A percentile compares a stretch with the other conserved stretches of the same genome.
Evolutionary conservation across 2,329 filamentous ascomycete species (phyloP).

Genomic region (Cladosporium sp.): DNA sequence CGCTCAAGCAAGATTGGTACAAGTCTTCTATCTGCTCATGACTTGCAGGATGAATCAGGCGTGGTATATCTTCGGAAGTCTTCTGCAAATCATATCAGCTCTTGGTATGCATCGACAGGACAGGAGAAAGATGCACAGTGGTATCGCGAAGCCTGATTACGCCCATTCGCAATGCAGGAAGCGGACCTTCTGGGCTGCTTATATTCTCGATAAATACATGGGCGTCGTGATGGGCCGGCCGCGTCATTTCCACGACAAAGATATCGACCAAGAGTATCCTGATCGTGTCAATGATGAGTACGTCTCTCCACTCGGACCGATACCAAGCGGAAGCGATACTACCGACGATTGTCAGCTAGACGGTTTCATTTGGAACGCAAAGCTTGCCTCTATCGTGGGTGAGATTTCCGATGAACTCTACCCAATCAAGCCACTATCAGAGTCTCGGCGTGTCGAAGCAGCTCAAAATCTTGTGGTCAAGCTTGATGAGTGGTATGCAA

Average conservation of each 20-base stretch:
- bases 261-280: constrained; percentile 60
- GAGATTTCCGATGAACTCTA: constrained; percentile 32
- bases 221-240: constrained; percentile 61
- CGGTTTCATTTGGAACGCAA: constrained; percentile 45
- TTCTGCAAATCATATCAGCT: constrained; percentile 20
- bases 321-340: neutral
- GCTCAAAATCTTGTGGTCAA: constrained; percentile 37
- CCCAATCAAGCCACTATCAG: constrained; percentile 30
- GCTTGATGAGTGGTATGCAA: constrained; percentile 31
- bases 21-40: constrained; percentile 18
- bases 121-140: neutral
- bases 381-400: constrained; percentile 31
- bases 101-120: constrained; percentile 15
- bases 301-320: constrained; percentile 42
- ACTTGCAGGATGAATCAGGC: constrained; percentile 29
- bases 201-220: constrained; percentile 60
- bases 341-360: constrained; percentile 50
- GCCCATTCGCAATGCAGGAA: constrained; percentile 51
- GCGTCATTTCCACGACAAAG: constrained; percentile 58
- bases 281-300: constrained; percentile 54
- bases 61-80: constrained; percentile 29
- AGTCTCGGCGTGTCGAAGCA: constrained; percentile 34
- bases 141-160: constrained; percentile 33
- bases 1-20: constrained; percentile 17
- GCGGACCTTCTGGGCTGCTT: constrained; percentile 60